These are phyloP conservation scores for Botrytis galanthina DNA, from an alignment of 2,329 filamentous ascomycete genomes.

Conservation along the genomic window DNA sequence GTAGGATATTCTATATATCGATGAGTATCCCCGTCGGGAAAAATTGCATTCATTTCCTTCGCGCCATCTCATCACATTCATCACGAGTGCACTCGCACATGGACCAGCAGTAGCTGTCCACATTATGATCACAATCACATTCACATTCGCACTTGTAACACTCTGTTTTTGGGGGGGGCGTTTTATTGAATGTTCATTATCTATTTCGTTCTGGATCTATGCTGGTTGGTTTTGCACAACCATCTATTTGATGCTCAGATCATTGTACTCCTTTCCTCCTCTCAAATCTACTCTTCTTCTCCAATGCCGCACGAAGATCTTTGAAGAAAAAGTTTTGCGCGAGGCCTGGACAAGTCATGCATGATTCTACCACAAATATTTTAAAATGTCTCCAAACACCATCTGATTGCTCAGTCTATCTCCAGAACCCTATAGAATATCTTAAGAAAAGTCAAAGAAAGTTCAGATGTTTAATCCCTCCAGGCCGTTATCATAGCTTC, in stretches of 20 bases:
- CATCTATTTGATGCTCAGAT: background rate
- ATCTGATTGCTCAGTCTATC: conserved; percentile 6
- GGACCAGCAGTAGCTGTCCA: background rate
- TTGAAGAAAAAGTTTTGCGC: too few relatives aligned
- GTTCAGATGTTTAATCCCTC: background rate
- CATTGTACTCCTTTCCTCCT: background rate
- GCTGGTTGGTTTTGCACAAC: background rate
- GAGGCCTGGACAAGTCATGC: background rate
- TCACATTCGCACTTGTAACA: background rate
- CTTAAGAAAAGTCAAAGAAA: background rate
- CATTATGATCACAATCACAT: background rate
- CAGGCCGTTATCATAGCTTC: background rate
- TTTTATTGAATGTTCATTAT: background rate
- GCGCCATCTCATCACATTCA: background rate
- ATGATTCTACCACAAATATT: background rate
- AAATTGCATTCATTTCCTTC: background rate
- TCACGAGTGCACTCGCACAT: background rate
- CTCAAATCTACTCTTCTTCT: background rate
- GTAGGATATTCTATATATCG: background rate
- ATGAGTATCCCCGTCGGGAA: background rate
- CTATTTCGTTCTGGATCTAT: background rate
- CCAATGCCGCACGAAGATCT: background rate
- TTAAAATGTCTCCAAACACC: background rate
- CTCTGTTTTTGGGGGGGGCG: background rate
- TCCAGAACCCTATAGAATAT: background rate